These are phyloP conservation scores for Thelonectria blattea DNA, from an alignment of 2,329 filamentous ascomycete genomes.

Conservation along the genomic window DNA sequence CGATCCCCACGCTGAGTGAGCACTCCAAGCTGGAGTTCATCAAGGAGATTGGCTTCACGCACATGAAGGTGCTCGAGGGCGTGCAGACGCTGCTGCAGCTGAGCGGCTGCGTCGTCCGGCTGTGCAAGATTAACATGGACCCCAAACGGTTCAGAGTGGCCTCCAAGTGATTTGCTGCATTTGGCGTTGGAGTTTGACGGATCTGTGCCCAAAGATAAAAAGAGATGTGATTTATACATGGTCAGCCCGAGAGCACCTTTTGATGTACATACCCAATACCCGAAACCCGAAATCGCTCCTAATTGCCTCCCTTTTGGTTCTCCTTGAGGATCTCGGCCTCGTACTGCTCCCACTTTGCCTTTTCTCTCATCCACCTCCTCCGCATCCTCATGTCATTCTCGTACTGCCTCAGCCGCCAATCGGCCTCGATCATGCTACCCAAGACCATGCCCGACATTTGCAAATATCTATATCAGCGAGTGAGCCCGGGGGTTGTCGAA, in stretches of 20 bases:
- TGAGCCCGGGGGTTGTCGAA: conserved; percentile 14
- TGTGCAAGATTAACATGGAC: conserved; percentile 97
- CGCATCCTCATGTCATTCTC: conserved; percentile 70
- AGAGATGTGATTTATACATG: conserved; percentile 34
- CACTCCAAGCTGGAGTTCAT: conserved; percentile 97
- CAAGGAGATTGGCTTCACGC: conserved; percentile 97
- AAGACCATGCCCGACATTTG: conserved; percentile 89
- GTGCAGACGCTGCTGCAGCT: conserved; percentile 94
- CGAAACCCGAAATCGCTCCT: conserved; percentile 12
- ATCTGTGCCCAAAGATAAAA: conserved; percentile 25
- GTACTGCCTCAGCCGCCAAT: conserved; percentile 69
- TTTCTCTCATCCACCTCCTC: conserved; percentile 66
- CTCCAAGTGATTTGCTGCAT: conserved; percentile 42
- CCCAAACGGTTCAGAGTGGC: conserved; percentile 72
- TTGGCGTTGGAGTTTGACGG: conserved; percentile 43
- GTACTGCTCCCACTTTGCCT: conserved; percentile 71
- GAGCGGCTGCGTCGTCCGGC: conserved; percentile 86
- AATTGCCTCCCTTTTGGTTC: conserved; percentile 42
- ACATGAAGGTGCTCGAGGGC: conserved; percentile 99
- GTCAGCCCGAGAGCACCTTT: conserved; percentile 25
- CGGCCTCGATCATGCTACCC: conserved; percentile 78
- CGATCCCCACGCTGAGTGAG: conserved; percentile 88
- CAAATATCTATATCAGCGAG: conserved; percentile 63
- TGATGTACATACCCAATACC: conserved; percentile 26
- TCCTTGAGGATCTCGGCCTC: conserved; percentile 64